Conservation (phyloP, 805 yeast genomes). For the Cyberlindnera maritima region DNA sequence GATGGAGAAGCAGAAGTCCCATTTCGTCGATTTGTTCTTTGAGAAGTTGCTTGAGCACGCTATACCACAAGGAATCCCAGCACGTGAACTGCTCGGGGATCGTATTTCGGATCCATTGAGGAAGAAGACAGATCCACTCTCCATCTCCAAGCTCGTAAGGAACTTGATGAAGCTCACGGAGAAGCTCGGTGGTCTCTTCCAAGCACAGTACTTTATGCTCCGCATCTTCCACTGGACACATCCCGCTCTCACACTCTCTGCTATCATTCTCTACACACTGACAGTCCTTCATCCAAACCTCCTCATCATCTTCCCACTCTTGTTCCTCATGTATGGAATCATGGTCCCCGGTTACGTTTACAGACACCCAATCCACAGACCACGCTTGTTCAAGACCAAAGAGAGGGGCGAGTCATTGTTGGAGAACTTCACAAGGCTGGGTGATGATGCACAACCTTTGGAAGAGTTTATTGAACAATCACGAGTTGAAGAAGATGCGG, state of each 20-base stretch:
- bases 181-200: conserved; percentile 55
- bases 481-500: conserved; percentile 9
- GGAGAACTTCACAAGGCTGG: conserved; percentile 35
- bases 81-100: conserved; percentile 39
- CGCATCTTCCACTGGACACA: conserved; percentile 70
- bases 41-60: conserved; percentile 51
- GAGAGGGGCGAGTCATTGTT: conserved; percentile 54
- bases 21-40: conserved; percentile 57
- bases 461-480: conserved; percentile 13
- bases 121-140: conserved; percentile 47
- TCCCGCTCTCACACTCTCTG: conserved; percentile 65
- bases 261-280: conserved; percentile 58
- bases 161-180: conserved; percentile 57
- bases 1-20: conserved; percentile 30
- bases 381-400: conserved; percentile 42
- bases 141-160: conserved; percentile 51
- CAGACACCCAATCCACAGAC: conserved; percentile 59
- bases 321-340: conserved; percentile 51
- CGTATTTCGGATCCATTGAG: conserved; percentile 45
- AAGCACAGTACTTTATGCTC: conserved; percentile 57
- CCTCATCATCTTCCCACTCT: conserved; percentile 59
- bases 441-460: conserved; percentile 31
- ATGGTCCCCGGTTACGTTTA: conserved; percentile 69
- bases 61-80: conserved; percentile 48
- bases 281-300: conserved; percentile 71